phyloP scores from a whole-genome alignment of 2,329 filamentous ascomycete genomes.

The Curvularia sp. region DNA sequence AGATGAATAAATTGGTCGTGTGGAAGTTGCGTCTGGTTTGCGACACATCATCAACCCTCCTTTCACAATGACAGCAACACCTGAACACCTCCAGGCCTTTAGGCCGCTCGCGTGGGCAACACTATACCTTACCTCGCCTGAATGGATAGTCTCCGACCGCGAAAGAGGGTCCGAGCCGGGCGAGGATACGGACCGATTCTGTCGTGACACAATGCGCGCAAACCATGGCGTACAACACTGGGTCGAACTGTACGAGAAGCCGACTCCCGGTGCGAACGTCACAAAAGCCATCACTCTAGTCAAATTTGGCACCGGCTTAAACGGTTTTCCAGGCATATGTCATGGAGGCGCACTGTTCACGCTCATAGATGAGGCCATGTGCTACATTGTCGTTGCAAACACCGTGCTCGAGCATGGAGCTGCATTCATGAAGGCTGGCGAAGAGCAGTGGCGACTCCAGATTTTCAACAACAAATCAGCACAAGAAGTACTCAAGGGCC shows the following conservation, averaged over 20 bases:
- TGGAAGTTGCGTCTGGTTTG: neutral
- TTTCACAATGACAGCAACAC: constrained; percentile 17
- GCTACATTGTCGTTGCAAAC: constrained; percentile 27
- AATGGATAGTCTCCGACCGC: constrained; percentile 29
- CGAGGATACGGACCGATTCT: constrained; percentile 25
- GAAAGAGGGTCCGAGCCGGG: constrained; percentile 17
- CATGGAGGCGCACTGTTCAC: constrained; percentile 74
- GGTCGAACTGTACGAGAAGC: constrained; percentile 33
- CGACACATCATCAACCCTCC: neutral
- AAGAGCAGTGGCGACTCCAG: constrained; percentile 12
- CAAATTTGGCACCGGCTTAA: constrained; percentile 46
- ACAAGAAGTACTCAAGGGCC: constrained; percentile 27
- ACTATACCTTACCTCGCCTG: constrained; percentile 27
- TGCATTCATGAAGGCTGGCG: constrained; percentile 13
- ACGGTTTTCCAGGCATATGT: constrained; percentile 71
- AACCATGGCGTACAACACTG: constrained; percentile 29
- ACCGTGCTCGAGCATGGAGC: constrained; percentile 15
- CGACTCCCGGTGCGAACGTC: constrained; percentile 21
- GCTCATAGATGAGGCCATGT: constrained; percentile 67
- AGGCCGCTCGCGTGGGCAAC: constrained; percentile 32
- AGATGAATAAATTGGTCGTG: constrained; percentile 1
- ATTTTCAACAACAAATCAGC: constrained; percentile 17
- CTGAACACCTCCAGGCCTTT: constrained; percentile 29
- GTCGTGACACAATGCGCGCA: constrained; percentile 23
- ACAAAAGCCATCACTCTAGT: constrained; percentile 25